Conservation (phyloP, 176 grass and related monocot species). For the Carex scoparia region DNA sequence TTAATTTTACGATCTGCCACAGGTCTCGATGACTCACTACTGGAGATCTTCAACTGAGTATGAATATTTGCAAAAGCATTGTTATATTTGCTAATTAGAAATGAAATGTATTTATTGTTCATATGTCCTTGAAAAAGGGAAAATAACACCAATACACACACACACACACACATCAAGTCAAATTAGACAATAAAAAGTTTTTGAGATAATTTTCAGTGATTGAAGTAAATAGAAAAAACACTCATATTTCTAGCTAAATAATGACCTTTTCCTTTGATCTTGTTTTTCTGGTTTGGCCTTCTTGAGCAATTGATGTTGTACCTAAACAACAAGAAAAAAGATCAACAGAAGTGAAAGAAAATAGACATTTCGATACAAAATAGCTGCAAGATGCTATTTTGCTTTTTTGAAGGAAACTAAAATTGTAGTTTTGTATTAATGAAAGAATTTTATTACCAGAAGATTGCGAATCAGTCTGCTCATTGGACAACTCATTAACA, state of each 20-base stretch:
- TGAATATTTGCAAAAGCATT: conserved; percentile 25
- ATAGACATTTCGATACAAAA: conserved; percentile 12
- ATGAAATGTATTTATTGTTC: neutral
- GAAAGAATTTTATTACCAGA: conserved; percentile 42
- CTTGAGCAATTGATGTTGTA: conserved; percentile 51
- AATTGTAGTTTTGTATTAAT: neutral
- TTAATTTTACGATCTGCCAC: conserved; percentile 30
- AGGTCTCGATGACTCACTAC: conserved; percentile 27
- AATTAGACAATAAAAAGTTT: conserved; percentile 3
- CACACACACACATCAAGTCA: neutral
- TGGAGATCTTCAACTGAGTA: conserved; percentile 51
- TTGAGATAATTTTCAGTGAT: conserved; percentile 11
- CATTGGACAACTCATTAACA: conserved; percentile 72
- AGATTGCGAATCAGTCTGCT: conserved; percentile 56
- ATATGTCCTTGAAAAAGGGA: neutral
- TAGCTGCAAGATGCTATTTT: conserved; percentile 1
- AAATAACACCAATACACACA: neutral
- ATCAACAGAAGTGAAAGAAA: neutral
- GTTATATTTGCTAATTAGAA: conserved; percentile 15
- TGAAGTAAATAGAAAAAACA: conserved; percentile 4
- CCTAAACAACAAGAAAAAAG: conserved; percentile 27
- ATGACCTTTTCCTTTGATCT: conserved; percentile 73
- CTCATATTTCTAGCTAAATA: conserved; percentile 11
- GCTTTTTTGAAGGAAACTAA: neutral
- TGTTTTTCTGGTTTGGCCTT: conserved; percentile 52